These are phyloP conservation scores for Aspergillus pseudoglaucus DNA, from an alignment of 2,329 filamentous ascomycete species.

Conservation along the genomic window DNA sequence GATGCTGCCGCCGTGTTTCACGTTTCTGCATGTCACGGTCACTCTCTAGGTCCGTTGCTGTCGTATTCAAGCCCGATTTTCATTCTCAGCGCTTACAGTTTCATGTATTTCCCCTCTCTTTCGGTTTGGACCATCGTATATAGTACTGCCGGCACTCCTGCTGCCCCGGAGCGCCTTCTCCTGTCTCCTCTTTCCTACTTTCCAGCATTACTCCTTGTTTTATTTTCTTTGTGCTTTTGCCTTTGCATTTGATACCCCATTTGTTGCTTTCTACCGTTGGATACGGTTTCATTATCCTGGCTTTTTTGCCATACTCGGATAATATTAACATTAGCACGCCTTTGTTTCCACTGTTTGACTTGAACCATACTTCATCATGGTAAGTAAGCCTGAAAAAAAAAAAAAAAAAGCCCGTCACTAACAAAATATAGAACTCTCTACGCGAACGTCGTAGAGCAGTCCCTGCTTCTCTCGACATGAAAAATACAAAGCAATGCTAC, in stretches of 20 bases:
- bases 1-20: constrained; percentile 13
- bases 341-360: no score
- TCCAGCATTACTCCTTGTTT: not conserved
- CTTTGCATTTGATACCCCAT: not conserved
- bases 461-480: constrained; percentile 11
- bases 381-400: not conserved
- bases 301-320: not conserved
- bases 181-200: not conserved
- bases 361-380: constrained; percentile 3
- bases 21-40: constrained; percentile 11
- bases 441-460: constrained; percentile 11
- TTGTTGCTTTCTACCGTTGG: not conserved
- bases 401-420: not conserved
- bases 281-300: not conserved
- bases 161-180: not conserved
- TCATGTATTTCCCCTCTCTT: constrained; percentile 4
- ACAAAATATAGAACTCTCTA: constrained; percentile 8
- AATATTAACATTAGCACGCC: no score
- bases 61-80: constrained; percentile 1
- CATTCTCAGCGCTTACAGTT: constrained; percentile 8
- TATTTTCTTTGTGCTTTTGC: not conserved
- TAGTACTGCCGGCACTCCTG: not conserved
- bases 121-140: not conserved
- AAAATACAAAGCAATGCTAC: constrained; percentile 8
- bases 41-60: not conserved